Evolutionary conservation across 2,329 filamentous ascomycete species (phyloP), one percentile per base, ranked within the genome.

Genomic region (Coniochaeta sp.): DNA sequence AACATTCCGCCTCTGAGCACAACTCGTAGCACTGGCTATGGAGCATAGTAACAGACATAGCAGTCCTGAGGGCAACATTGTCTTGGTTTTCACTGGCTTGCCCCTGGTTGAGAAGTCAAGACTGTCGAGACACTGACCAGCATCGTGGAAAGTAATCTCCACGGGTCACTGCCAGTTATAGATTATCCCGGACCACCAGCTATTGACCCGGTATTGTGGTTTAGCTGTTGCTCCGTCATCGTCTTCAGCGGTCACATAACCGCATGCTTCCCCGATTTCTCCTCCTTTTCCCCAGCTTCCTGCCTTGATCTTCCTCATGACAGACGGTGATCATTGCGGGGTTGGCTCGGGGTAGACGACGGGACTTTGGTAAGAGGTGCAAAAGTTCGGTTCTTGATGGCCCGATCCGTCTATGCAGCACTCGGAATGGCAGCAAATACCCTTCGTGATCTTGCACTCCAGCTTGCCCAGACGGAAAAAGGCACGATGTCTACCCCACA

Each of bases 1-100:
- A 4, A 77, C 67, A 38, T 67, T 67, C 19, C 65, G 68, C 55
- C 74, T 58, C 36, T 58, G 56, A 19, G 34, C 24, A 44, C 56
- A 58, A 16, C 19, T 58, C 22, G 34, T 11, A 31, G 56, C 56
- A 44, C 38, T 44, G 11, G 38, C 56, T 33, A 31, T 16, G 9
- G 34, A 58, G 36, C 56, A 28, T 6, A 58, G 11, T 19, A 36
- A 8, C 54, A 57, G 34, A 34, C 31, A 57, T 7, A 57, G 14
- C 17, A 57, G 26, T 22, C 34, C 28, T 17, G 34, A 16, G 12
- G 22, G 31, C 34, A 57, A 38, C 54, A 57, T 57, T n/a, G 54
- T 38, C 54, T n/a, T 3, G 22, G 31, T 7, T 52, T n/a, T n/a
- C n/a, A n/a, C n/a, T n/a, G n/a, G n/a, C 24, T 50, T 14, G 24